A percentile compares a stretch with the other conserved stretches of the same genome.
These are phyloP conservation scores for Candida pseudofarinosa DNA, from an alignment of 805 yeast genomes.

Conservation along the genomic window DNA sequence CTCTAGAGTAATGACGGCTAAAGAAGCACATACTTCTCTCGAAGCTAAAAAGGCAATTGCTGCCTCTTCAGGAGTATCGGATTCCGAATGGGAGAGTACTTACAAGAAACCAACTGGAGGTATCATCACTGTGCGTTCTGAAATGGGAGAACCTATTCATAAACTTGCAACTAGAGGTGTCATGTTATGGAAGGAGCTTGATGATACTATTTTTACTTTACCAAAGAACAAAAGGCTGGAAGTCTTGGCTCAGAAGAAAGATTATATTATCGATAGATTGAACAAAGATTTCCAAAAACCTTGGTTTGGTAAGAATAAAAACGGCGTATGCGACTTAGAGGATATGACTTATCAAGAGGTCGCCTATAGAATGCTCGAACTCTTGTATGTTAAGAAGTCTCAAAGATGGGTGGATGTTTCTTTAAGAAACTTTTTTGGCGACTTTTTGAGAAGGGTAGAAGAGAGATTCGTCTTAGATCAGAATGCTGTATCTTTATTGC, in stretches of 20 bases:
- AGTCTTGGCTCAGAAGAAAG: constrained; percentile 77
- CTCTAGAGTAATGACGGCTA: constrained; percentile 95
- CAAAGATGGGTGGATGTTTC: constrained; percentile 84
- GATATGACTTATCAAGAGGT: constrained; percentile 96
- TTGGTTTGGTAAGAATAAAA: constrained; percentile 84
- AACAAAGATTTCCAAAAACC: constrained; percentile 97
- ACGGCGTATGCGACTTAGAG: constrained; percentile 83
- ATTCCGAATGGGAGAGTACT: constrained; percentile 86
- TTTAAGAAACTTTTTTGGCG: constrained; percentile 82
- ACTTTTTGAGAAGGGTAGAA: constrained; percentile 88
- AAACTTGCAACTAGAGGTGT: constrained; percentile 98
- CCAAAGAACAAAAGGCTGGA: constrained; percentile 86
- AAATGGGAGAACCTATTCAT: constrained; percentile 99
- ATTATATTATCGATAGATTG: constrained; percentile 76
- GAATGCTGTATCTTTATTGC: constrained; percentile 62
- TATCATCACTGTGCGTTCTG: constrained; percentile 90
- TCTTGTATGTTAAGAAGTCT: constrained; percentile 78
- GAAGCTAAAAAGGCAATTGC: constrained; percentile 93
- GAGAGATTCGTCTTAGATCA: constrained; percentile 76
- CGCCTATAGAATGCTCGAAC: constrained; percentile 79
- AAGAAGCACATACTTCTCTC: constrained; percentile 90
- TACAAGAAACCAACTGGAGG: constrained; percentile 97
- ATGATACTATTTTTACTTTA: constrained; percentile 83
- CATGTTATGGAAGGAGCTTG: constrained; percentile 94
- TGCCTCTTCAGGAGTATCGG: constrained; percentile 85